phyloP scores from a whole-genome alignment of 345 rosid genomes.

The Syzygium aqueum region DNA sequence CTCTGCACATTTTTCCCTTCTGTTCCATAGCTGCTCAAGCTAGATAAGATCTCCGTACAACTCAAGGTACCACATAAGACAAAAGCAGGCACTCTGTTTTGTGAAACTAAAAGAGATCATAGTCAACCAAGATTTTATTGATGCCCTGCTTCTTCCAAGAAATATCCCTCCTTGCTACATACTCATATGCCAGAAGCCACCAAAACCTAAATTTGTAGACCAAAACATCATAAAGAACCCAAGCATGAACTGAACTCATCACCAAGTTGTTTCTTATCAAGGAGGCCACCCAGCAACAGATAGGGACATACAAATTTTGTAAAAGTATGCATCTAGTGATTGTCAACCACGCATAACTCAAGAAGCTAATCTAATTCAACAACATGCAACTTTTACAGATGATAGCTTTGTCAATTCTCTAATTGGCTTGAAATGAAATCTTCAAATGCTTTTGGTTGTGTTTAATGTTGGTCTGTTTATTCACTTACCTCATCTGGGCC shows the following conservation, averaged over 20 bases:
- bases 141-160: background rate
- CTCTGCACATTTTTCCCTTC: no score
- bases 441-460: background rate
- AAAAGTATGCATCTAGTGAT: background rate
- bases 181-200: background rate
- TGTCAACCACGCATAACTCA: background rate
- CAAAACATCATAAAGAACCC: background rate
- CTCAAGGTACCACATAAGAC: background rate
- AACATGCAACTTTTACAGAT: background rate
- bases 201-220: background rate
- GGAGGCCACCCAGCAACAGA: background rate
- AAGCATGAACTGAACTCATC: background rate
- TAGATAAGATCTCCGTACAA: background rate
- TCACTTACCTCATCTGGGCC: slow-evolving; percentile 88
- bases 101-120: background rate
- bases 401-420: background rate
- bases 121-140: background rate
- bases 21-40: no score
- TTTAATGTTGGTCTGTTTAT: no score
- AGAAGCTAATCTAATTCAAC: background rate
- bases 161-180: background rate
- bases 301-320: background rate
- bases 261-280: background rate
- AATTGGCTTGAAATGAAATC: background rate
- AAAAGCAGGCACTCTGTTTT: background rate